Evolutionary conservation across 768 basidiomycete species (phyloP).

Genomic region (Tricholoma sp.): DNA sequence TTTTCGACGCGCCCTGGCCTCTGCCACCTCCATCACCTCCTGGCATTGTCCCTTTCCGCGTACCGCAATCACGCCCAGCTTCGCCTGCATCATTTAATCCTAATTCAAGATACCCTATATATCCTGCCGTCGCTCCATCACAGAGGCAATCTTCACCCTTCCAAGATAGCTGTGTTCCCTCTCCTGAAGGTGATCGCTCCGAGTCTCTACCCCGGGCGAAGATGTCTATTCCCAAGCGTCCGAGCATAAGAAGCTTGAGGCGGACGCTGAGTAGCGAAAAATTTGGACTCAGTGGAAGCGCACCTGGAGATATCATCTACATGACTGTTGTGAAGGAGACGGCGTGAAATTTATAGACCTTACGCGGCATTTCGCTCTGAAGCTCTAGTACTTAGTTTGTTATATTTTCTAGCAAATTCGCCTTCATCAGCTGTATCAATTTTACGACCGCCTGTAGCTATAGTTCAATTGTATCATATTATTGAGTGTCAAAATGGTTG

Average conservation of each 20-base stretch:
- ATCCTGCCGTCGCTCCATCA: constrained; percentile 14
- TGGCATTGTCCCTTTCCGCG: background rate
- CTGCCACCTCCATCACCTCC: constrained; percentile 21
- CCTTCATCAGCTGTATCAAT: constrained; percentile 1
- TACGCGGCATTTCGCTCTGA: background rate
- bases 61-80: background rate
- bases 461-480: background rate
- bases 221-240: constrained; percentile 14
- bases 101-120: constrained; percentile 16
- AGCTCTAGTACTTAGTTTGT: background rate
- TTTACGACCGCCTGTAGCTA: background rate
- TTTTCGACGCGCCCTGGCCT: constrained; percentile 36
- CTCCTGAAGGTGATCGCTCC: constrained; percentile 13
- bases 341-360: constrained; percentile 13
- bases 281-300: constrained; percentile 8
- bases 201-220: constrained; percentile 8
- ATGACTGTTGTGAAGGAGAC: constrained; percentile 43
- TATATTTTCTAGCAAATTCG: background rate
- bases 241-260: constrained; percentile 23
- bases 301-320: constrained; percentile 31
- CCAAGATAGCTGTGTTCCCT: constrained; percentile 14
- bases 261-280: constrained; percentile 22
- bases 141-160: constrained; percentile 5
- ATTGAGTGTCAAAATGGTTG: no score
- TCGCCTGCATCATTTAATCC: constrained; percentile 4